Conservation (phyloP, 371 early-diverging fungal genomes). For the Mucor circinelloides region DNA sequence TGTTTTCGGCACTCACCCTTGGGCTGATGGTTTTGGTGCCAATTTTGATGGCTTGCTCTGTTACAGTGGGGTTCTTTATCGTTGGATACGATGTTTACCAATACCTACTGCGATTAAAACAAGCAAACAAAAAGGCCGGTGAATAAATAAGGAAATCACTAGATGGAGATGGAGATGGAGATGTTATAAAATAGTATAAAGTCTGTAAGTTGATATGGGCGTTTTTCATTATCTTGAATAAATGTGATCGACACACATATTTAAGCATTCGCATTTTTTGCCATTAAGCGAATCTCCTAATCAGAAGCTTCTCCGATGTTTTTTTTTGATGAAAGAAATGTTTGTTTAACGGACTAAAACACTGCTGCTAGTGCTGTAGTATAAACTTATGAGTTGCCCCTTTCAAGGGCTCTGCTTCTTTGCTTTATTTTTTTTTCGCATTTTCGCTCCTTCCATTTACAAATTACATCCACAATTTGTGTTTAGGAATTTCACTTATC, state of each 20-base stretch:
- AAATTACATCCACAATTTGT: neutral
- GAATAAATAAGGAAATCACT: neutral
- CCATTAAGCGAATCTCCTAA: neutral
- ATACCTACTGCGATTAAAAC: constrained; percentile 1
- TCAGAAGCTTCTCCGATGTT: neutral
- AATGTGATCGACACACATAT: neutral
- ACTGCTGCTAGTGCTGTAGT: neutral
- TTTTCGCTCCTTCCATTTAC: neutral
- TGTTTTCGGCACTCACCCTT: constrained; percentile 1
- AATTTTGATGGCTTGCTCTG: neutral
- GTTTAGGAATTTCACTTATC: neutral
- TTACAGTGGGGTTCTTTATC: neutral
- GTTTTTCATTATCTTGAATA: neutral
- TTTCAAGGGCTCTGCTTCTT: neutral
- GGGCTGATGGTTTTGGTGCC: constrained; percentile 6
- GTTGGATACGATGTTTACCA: constrained; percentile 1
- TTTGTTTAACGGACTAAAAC: neutral
- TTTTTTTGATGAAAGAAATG: neutral
- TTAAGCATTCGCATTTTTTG: neutral
- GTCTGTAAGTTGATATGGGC: neutral
- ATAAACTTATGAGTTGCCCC: neutral
- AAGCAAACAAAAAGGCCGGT: constrained; percentile 2
- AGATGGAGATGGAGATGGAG: neutral
- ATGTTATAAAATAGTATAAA: neutral
- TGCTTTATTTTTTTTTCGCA: neutral